Conservation (phyloP, 768 basidiomycete genomes). For the Leccinum olivaceopallidum region DNA sequence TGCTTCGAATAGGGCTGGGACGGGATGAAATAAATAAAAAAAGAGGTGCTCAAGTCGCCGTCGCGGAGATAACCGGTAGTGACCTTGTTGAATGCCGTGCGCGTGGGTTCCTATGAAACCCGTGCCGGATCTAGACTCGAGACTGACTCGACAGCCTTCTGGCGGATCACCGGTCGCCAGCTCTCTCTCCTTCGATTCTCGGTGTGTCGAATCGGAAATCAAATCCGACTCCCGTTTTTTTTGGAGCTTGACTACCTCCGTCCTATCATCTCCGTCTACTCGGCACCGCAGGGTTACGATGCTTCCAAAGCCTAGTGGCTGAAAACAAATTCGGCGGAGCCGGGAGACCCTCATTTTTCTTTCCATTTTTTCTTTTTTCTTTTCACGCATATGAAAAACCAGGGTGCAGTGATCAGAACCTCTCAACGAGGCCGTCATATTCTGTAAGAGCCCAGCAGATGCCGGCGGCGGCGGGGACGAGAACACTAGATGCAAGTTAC, state of each 20-base stretch:
- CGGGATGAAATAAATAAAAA: not conserved
- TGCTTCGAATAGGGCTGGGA: not conserved
- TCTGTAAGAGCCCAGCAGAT: not conserved
- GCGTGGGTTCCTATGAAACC: not conserved
- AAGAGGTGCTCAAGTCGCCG: constrained; percentile 11
- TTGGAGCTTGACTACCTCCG: not conserved
- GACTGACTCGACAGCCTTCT: constrained; percentile 11
- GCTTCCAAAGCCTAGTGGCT: not conserved
- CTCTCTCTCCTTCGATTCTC: not conserved
- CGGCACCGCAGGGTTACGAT: not conserved
- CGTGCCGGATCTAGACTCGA: constrained; percentile 7
- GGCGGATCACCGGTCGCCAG: constrained; percentile 8
- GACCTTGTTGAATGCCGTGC: not conserved
- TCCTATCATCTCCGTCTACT: not conserved
- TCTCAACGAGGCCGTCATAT: not conserved
- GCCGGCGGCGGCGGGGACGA: not conserved
- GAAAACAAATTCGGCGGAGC: not conserved
- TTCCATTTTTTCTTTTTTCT: not conserved
- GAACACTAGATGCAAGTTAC: not conserved
- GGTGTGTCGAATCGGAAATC: constrained; percentile 13
- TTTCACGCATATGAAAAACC: not conserved
- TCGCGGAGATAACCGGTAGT: constrained; percentile 14
- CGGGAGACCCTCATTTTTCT: not conserved
- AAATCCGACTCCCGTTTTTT: constrained; percentile 1
- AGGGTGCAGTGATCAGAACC: not conserved